phyloP scores from a whole-genome alignment of 306 rosid genomes.

The Quercus glauca region DNA sequence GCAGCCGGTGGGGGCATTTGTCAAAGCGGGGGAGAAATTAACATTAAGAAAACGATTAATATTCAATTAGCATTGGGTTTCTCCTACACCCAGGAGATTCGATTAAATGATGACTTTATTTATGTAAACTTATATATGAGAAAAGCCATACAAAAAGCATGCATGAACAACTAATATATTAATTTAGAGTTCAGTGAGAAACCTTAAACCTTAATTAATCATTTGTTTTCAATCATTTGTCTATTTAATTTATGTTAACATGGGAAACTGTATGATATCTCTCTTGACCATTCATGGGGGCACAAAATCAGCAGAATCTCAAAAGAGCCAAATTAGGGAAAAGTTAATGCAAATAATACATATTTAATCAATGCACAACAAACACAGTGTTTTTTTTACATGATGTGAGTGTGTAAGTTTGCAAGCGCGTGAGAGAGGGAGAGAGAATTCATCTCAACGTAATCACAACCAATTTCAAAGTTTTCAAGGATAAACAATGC shows the following conservation, averaged over 20 bases:
- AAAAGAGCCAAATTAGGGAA: constrained; percentile 34
- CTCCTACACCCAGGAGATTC: constrained; percentile 37
- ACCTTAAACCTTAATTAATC: constrained; percentile 39
- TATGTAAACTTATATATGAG: constrained; percentile 12
- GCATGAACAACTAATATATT: constrained; percentile 25
- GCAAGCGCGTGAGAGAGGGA: background rate
- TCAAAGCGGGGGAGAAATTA: constrained; percentile 15
- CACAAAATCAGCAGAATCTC: constrained; percentile 48
- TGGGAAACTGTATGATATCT: constrained; percentile 28
- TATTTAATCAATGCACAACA: constrained; percentile 9
- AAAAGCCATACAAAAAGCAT: constrained; percentile 34
- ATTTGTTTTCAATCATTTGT: constrained; percentile 34
- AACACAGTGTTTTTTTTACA: constrained; percentile 10
- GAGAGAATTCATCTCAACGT: background rate
- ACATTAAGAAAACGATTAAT: constrained; percentile 13
- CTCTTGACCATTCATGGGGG: constrained; percentile 39
- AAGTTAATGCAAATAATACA: constrained; percentile 22
- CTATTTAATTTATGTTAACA: constrained; percentile 15
- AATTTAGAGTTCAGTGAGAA: constrained; percentile 22
- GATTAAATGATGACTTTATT: constrained; percentile 36
- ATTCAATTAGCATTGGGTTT: constrained; percentile 23
- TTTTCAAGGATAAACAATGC: background rate
- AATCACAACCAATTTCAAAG: background rate
- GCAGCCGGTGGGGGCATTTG: constrained; percentile 31
- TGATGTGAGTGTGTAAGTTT: background rate